Evolutionary conservation across 2,329 filamentous ascomycete species (phyloP).

Genomic region (Saccharata proteae): DNA sequence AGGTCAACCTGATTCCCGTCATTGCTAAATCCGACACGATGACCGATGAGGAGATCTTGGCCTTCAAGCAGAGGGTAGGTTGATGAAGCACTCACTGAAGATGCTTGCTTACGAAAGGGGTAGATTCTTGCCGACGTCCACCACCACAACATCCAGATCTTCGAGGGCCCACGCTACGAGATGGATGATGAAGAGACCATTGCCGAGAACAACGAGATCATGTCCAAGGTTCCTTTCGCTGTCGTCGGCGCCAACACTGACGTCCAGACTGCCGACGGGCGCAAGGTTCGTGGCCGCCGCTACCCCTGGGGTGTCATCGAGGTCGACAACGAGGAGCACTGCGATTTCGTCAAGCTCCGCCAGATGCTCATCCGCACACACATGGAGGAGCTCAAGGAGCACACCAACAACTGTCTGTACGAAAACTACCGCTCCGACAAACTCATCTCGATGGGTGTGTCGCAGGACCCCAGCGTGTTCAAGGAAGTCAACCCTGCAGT

Average conservation of each 20-base stretch:
- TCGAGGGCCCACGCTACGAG: slow-evolving; percentile 96
- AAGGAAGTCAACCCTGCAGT: slow-evolving; percentile 99
- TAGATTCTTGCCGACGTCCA: slow-evolving; percentile 96
- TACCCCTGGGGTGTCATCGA: slow-evolving; percentile 99
- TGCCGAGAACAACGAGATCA: slow-evolving; percentile 99
- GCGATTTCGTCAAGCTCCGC: slow-evolving; percentile 98
- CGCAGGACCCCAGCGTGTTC: slow-evolving; percentile 97
- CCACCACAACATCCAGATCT: slow-evolving; percentile 96
- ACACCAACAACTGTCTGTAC: slow-evolving; percentile 97
- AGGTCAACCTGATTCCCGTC: slow-evolving; percentile 98
- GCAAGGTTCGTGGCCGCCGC: slow-evolving; percentile 87
- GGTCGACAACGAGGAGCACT: slow-evolving; percentile 99
- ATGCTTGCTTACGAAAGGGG: slow-evolving; percentile 1
- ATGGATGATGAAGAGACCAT: slow-evolving; percentile 99
- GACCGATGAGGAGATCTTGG: slow-evolving; percentile 87
- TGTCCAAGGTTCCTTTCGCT: slow-evolving; percentile 98
- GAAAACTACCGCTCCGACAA: slow-evolving; percentile 99
- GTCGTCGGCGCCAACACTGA: slow-evolving; percentile 96
- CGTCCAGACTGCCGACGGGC: slow-evolving; percentile 80
- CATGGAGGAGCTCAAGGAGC: slow-evolving; percentile 99
- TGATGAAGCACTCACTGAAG: background rate
- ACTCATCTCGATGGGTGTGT: slow-evolving; percentile 95
- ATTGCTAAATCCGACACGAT: slow-evolving; percentile 98
- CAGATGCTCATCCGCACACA: slow-evolving; percentile 99
- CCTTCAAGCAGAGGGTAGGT: slow-evolving; percentile 93